Percentiles rank a stretch among this genome's conserved stretches.
These are phyloP conservation scores for Tulasnella calospora DNA, from an alignment of 768 basidiomycete genomes.

Conservation along the genomic window DNA sequence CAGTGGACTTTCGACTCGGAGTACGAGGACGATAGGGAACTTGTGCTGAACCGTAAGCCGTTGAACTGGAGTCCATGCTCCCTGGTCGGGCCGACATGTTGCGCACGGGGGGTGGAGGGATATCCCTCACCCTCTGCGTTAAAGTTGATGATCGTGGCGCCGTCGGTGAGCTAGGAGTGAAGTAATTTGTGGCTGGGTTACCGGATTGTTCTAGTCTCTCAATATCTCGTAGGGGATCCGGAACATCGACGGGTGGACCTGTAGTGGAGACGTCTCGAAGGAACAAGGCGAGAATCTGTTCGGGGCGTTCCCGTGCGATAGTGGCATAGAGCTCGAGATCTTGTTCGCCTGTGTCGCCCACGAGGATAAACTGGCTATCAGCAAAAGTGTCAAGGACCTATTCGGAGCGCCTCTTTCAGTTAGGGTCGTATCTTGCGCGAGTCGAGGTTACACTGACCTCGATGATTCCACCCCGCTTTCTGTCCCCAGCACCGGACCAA, in stretches of 20 bases:
- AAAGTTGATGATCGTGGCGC: neutral
- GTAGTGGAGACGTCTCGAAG: conserved; percentile 64
- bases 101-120: neutral
- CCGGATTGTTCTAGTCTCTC: conserved; percentile 18
- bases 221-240: neutral
- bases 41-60: neutral
- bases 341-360: conserved; percentile 93
- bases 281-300: conserved; percentile 72
- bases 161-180: neutral
- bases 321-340: conserved; percentile 86
- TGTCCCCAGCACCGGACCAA: conserved; percentile 66
- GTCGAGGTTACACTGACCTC: conserved; percentile 40
- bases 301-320: conserved; percentile 57
- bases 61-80: neutral
- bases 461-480: conserved; percentile 77
- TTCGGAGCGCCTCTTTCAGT: neutral
- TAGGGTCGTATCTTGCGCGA: neutral
- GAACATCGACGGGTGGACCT: neutral
- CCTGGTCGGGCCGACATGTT: neutral
- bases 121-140: neutral
- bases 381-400: conserved; percentile 63
- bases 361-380: conserved; percentile 68
- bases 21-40: conserved; percentile 4
- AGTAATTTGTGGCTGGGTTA: neutral
- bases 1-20: neutral